Base-by-base conservation (phyloP, 1,139 yeast species). In the Debaryomyces sp. region DNA sequence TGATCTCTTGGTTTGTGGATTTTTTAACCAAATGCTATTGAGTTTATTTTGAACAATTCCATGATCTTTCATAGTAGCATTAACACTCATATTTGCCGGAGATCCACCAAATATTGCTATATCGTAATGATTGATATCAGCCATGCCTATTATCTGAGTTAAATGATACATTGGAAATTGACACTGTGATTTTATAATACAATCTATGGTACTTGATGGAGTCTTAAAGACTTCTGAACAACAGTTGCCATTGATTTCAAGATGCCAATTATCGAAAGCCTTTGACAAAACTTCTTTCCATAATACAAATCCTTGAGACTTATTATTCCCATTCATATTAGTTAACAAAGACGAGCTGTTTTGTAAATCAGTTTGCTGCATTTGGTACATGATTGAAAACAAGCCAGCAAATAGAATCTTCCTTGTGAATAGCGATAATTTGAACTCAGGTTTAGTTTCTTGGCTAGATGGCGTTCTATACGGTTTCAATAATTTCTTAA, bases 61-160 rank as follows among this genome's bases (percentile, higher is more conserved):
- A 55, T 79, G 77, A 60, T 80, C 94, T 48, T 75, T 71, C 18
- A 71, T 64, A 6, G 82, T 78, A 1, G 90, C 87, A 46, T 75
- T 77, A 26, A 88, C 95, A 62, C 88, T 89, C 84, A 88, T 86
- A 56, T 90, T 79, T 60, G 87, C 83, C 0, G 95, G 94, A 1
- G 91, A 87, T 1, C 97, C 97, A 6, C 92, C 87, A 62, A 75
- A 85, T 7, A 87, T 84, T 47, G 87, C 88, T 49, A 87, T 80
- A 63, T 89, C 96, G 63, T 87, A 84, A 54, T 88, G 90, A 50
- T 87, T 83, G 30, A 87, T 77, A 44, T 88, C 80, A 1, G 76
- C 59, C 57, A 75, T 74, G 59, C 89, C 81, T 30, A 84, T 80
- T 18, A 89, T 81, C 61, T 87, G 94, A 0, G 91, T 84, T 65